Evolutionary conservation across 73 alveolate genomes (phyloP), one percentile per base, ranked within the genome.

Genomic region (Urostyla sp.): DNA sequence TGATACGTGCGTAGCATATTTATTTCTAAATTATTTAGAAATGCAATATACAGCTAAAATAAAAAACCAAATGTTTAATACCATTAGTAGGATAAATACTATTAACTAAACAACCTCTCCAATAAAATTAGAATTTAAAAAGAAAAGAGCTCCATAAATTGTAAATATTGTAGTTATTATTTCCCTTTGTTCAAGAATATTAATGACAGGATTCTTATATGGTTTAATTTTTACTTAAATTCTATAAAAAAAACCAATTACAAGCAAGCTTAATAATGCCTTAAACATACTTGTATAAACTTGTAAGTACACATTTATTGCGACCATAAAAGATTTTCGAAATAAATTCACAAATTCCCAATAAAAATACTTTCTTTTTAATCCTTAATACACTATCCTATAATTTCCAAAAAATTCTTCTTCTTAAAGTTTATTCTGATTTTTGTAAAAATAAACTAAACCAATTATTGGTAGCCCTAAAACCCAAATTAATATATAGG

Each of bases 381-480:
- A 49, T 45, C 91, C 91, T 35, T 52, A 26, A 50, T 83, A 83
- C 40, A 83, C 32, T 0, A 73, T 59, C 51, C 83, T 40, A 37
- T 32, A 72, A 23, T 56, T 38, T 18, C 16, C 15, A 28, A 49
- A 0, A 43, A 72, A 48, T 24, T 55, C 13, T 11, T 59, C 80
- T 0, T 43, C 74, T 18, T 67, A 51, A 15, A 81, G 56, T 31
- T 40, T 4, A n/a, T 43, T 26, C 45, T 49, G 31, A 23, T 81
- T 52, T 52, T 45, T 69, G 49, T 0, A 36, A 0, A 81, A 30
- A 54, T 50, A 30, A 1, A 72, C 4, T 37, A 53, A 56, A 18
- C 77, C 80, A 10, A 69, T 3, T n/a, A 54, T 0, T 5, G 91
- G 91, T 27, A 54, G 7, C 20, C 81, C 86, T 1, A 72, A 35